These are phyloP conservation scores for Carex scoparia DNA, from an alignment of 176 grass and related monocot species.

Conservation along the genomic window DNA sequence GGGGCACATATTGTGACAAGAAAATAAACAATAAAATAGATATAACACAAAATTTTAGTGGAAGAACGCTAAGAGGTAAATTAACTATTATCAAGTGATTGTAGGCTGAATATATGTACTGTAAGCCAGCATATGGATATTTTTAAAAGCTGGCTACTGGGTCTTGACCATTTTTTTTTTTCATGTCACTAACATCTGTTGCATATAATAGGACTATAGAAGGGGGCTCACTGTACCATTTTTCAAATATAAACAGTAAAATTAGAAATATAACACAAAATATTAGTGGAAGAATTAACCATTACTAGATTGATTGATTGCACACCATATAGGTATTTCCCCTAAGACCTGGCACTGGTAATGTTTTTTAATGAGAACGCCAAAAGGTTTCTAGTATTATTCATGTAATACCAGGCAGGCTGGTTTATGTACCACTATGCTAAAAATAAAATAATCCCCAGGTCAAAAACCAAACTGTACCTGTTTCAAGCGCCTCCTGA, in stretches of 20 bases:
- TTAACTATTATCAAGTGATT: not conserved
- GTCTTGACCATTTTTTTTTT: not conserved
- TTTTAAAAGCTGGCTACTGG: not conserved
- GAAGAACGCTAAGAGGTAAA: not conserved
- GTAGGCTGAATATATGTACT: not conserved
- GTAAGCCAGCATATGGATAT: not conserved
- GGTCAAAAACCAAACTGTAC: constrained; percentile 35
- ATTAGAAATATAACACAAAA: not conserved
- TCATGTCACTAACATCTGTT: not conserved
- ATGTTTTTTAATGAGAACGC: constrained; percentile 1
- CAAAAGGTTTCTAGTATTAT: not conserved
- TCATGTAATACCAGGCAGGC: not conserved
- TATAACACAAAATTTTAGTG: not conserved
- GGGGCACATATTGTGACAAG: not conserved
- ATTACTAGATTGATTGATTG: not conserved
- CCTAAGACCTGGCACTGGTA: not conserved
- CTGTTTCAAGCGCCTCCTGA: constrained; percentile 63
- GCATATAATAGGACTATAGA: not conserved
- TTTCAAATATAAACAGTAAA: not conserved
- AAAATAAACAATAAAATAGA: not conserved
- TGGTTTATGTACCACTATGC: not conserved
- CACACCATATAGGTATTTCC: not conserved
- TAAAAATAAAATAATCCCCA: not conserved
- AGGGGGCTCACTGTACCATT: not conserved
- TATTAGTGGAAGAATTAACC: not conserved